phyloP scores from a whole-genome alignment of 306 rosid genomes.

The Trifolium pratense region DNA sequence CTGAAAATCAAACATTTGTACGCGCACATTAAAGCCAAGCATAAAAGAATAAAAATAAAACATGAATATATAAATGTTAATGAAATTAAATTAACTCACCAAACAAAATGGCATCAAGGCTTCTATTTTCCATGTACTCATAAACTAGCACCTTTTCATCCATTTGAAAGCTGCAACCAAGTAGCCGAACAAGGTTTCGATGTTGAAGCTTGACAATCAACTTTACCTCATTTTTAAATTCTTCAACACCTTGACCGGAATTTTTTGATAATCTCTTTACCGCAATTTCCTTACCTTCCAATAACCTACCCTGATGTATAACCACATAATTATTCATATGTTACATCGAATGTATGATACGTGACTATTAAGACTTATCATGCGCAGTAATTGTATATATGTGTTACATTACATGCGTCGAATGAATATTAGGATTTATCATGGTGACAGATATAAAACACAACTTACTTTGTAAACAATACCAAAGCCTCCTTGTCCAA shows the following conservation, averaged over 20 bases:
- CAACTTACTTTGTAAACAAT: slow-evolving; percentile 56
- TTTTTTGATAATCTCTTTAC: slow-evolving; percentile 75
- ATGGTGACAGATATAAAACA: neutral
- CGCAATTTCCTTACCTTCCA: slow-evolving; percentile 65
- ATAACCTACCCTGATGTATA: slow-evolving; percentile 64
- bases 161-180: slow-evolving; percentile 69
- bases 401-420: too few relatives aligned
- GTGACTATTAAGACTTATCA: neutral
- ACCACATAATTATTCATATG: slow-evolving; percentile 20
- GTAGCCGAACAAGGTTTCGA: slow-evolving; percentile 73
- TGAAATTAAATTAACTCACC: slow-evolving; percentile 48
- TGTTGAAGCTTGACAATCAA: slow-evolving; percentile 80
- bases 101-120: slow-evolving; percentile 72
- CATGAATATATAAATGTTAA: slow-evolving; percentile 8
- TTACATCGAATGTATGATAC: slow-evolving; percentile 6
- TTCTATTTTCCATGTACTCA: slow-evolving; percentile 81
- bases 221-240: slow-evolving; percentile 74
- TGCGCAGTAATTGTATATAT: too few relatives aligned
- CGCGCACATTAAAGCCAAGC: slow-evolving; percentile 1
- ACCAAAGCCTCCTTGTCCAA: slow-evolving; percentile 73
- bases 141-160: slow-evolving; percentile 79
- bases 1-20: slow-evolving; percentile 43
- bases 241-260: slow-evolving; percentile 81
- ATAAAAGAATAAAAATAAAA: neutral
- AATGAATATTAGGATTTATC: neutral